Base-by-base conservation (phyloP, 2,329 filamentous ascomycete species). In the Monilinia polystroma region DNA sequence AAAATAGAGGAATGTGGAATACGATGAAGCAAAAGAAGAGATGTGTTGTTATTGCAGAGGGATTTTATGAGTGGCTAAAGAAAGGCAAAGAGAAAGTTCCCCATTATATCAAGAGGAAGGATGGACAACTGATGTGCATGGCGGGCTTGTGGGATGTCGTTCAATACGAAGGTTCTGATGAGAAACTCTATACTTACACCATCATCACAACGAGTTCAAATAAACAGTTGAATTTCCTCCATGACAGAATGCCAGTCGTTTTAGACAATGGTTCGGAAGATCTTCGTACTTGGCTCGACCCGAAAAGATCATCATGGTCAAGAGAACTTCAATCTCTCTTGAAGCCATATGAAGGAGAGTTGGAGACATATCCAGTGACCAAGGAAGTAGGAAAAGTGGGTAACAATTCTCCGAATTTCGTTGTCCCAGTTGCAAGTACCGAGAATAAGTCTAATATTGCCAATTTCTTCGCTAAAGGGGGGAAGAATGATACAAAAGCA, bases 11-110 rank as follows among this genome's bases (percentile, higher is more conserved):
- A 14, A 91, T 98, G 88, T 98, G 95, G 95, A 90, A 86, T 53
- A 87, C 85, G 0, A 96, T 98, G 90, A 97, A 97, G 80, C 87
- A 88, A 69, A 86, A 85, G 72, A 97, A 97, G 79, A 84, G 95
- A 41, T 98, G 95, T 76, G 82, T 98, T 29, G 87, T 98, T 12
- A 76, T 97, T 7, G 93, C 91, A 12, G 90, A 97, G 78, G 95
- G 95, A 1, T 99, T 98, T 78, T 99, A 92, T 75, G 95, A 99
- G 78, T 98, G 95, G 95, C 81, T 96, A 68, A 94, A 94, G 78
- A 91, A 89, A 73, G 83, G 84, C 1, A 93, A 90, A 72, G 90
- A 95, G 64, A 96, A 92, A 79, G 80, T 94, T 1, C 94, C 95
- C 14, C 88, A 98, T 77, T 97, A 88, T 73, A 85, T 92, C 29